Evolutionary conservation across 331 rosid species (phyloP).

Genomic region (Malus hybrid): DNA sequence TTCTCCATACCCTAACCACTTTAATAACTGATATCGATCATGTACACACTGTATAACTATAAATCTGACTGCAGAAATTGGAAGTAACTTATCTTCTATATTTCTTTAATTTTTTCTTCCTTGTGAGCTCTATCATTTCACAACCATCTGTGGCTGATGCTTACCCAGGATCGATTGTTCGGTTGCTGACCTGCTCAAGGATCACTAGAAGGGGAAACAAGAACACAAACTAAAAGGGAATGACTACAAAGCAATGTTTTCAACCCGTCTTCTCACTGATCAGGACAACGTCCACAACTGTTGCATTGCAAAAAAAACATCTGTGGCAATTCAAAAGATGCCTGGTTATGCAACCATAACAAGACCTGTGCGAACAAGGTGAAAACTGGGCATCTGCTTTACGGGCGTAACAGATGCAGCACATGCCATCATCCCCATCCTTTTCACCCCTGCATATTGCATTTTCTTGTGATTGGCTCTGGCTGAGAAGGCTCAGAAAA

Average conservation of each 20-base stretch:
- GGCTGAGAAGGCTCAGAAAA: constrained; percentile 55
- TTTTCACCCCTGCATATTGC: constrained; percentile 28
- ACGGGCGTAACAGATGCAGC: constrained; percentile 80
- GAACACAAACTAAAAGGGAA: background rate
- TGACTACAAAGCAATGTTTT: background rate
- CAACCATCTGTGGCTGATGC: background rate
- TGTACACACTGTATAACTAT: constrained; percentile 11
- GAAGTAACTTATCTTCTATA: constrained; percentile 9
- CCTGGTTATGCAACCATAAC: constrained; percentile 87
- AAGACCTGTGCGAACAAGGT: constrained; percentile 85
- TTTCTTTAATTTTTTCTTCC: background rate
- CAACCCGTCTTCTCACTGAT: constrained; percentile 31
- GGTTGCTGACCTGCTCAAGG: background rate
- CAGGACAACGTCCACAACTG: constrained; percentile 53
- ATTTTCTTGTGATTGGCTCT: constrained; percentile 32
- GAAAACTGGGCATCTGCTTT: constrained; percentile 61
- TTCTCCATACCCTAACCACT: background rate
- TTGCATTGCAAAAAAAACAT: constrained; percentile 96
- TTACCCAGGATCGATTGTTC: background rate
- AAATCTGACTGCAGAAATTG: constrained; percentile 13
- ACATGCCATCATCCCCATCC: constrained; percentile 45
- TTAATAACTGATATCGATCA: background rate
- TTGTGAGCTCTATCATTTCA: background rate
- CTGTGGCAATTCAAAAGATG: constrained; percentile 96
- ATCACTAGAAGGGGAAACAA: background rate